Conservation (phyloP, 2,329 filamentous ascomycete genomes). For the Annulohypoxylon truncatum region DNA sequence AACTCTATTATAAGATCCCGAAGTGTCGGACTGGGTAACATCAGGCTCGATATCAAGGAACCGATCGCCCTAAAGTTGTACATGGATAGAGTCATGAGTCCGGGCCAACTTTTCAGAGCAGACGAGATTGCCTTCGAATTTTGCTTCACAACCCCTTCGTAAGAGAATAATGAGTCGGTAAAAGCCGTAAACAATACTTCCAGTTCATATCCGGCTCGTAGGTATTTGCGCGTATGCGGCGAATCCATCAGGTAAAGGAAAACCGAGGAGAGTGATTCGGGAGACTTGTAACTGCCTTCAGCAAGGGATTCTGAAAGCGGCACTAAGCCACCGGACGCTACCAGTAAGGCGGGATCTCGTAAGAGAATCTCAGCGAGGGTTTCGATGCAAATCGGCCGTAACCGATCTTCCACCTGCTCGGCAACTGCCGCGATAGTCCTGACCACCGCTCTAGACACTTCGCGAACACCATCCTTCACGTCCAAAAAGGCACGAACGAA, state of each 20-base stretch:
- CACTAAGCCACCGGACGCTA: slow-evolving; percentile 85
- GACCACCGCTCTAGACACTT: slow-evolving; percentile 87
- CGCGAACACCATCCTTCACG: slow-evolving; percentile 89
- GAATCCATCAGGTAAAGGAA: slow-evolving; percentile 91
- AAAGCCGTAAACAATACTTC: slow-evolving; percentile 92
- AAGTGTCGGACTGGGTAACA: slow-evolving; percentile 66
- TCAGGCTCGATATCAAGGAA: slow-evolving; percentile 77
- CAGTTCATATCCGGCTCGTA: slow-evolving; percentile 89
- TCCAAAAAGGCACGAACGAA: slow-evolving; percentile 96
- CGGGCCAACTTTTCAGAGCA: slow-evolving; percentile 92
- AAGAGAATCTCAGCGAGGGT: slow-evolving; percentile 93
- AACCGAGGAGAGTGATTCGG: slow-evolving; percentile 87
- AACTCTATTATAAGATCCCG: slow-evolving; percentile 88
- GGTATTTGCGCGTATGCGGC: slow-evolving; percentile 80
- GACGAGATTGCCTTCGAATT: slow-evolving; percentile 94
- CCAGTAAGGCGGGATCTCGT: slow-evolving; percentile 82
- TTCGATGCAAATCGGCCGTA: slow-evolving; percentile 91
- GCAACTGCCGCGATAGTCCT: slow-evolving; percentile 92
- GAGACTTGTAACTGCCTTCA: slow-evolving; percentile 91
- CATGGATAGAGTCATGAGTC: slow-evolving; percentile 87
- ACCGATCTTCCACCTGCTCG: slow-evolving; percentile 84
- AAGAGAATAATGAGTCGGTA: slow-evolving; percentile 79
- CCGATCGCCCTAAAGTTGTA: slow-evolving; percentile 86
- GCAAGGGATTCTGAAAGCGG: slow-evolving; percentile 91
- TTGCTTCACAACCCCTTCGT: slow-evolving; percentile 76